A percentile compares a stretch with the other conserved stretches of the same genome.
Conservation (phyloP, 306 rosid genomes). For the Trifolium subterraneum region DNA sequence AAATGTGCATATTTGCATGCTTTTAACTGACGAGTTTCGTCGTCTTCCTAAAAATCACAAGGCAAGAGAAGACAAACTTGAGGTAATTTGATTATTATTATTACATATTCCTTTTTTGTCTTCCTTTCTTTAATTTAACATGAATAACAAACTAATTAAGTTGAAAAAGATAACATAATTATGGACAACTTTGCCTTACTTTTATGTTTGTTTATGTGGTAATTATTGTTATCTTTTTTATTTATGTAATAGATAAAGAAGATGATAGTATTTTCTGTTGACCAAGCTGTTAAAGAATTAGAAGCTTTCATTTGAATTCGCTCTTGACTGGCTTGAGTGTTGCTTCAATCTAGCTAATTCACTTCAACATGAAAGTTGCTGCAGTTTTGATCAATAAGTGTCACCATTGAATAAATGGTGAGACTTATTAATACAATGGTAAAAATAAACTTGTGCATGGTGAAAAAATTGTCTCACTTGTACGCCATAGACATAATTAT, state of each 20-base stretch:
- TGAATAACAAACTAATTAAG: conserved; percentile 17
- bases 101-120: background rate
- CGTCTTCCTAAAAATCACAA: conserved; percentile 65
- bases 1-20: conserved; percentile 63
- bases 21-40: conserved; percentile 63
- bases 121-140: background rate
- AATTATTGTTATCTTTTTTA: background rate
- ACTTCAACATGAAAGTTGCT: no score
- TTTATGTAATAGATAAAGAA: conserved; percentile 65
- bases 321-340: background rate
- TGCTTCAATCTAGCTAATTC: no score
- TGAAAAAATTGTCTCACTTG: no score
- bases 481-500: no score
- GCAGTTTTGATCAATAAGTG: no score
- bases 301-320: conserved; percentile 26
- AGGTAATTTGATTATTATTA: conserved; percentile 47
- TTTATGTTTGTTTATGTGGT: background rate
- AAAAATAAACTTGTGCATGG: no score
- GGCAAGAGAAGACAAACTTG: conserved; percentile 80
- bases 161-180: conserved; percentile 7
- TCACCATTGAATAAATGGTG: no score
- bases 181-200: background rate
- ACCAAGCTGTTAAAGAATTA: conserved; percentile 56
- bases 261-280: conserved; percentile 63
- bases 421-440: no score